Conservation (phyloP, 2,329 filamentous ascomycete genomes). For the Neonectria ditissima region DNA sequence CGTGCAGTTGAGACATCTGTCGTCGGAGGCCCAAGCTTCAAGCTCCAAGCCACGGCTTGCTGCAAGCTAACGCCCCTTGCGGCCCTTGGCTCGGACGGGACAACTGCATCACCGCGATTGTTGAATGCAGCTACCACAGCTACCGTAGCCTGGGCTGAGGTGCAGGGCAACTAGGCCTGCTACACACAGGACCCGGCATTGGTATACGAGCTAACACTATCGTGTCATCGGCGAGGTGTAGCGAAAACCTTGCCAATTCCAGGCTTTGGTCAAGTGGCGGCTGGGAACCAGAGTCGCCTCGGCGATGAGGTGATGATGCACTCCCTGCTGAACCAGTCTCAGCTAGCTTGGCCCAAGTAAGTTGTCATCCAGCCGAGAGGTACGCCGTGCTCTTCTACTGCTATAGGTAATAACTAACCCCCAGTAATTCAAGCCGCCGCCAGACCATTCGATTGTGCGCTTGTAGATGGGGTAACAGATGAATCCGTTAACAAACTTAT, state of each 20-base stretch:
- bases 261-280: neutral
- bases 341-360: neutral
- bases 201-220: neutral
- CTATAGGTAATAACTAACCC: neutral
- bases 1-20: slow-evolving; percentile 20
- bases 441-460: neutral
- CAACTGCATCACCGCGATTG: neutral
- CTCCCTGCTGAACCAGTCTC: neutral
- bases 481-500: neutral
- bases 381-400: too few species aligned
- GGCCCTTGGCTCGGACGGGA: slow-evolving; percentile 1
- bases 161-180: too few species aligned
- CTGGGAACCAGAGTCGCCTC: neutral
- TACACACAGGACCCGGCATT: neutral
- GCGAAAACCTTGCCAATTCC: neutral
- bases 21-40: slow-evolving; percentile 25
- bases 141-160: too few species aligned
- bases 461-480: too few species aligned
- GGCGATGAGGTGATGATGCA: neutral
- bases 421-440: neutral
- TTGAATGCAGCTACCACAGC: neutral
- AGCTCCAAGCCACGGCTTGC: slow-evolving; percentile 22
- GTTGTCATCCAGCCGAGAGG: neutral
- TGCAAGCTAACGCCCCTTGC: slow-evolving; percentile 11
- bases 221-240: neutral